Base-by-base conservation (phyloP, 2,329 filamentous ascomycete genomes). In the Ophiostoma quercus region DNA sequence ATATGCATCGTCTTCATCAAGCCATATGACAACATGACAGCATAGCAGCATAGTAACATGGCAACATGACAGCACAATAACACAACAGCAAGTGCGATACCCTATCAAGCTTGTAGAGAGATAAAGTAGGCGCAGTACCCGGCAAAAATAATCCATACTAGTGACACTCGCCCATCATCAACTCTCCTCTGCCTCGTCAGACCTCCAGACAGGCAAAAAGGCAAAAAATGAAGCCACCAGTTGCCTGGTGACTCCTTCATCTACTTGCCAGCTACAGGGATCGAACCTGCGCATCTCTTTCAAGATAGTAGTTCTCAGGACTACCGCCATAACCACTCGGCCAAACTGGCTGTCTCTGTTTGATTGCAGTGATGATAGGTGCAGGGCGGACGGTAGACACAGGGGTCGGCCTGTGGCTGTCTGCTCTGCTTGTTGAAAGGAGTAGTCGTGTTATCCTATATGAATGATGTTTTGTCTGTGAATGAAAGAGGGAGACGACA, bases 311-410 rank as follows among this genome's bases (percentile, higher is more conserved):
- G 73, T 72, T 71, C 73, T 74, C 73, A 74, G 68, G 72, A 73
- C 73, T 73, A 66, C 72, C 72, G 73, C 73, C 73, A 62, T 73
- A 70, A 73, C 71, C 71, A 71, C 72, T 74, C 73, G 73, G 73
- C 73, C 73, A 74, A 74, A 25, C 72, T 73, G 72, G 73, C 37
- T 65, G 62, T 22, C n/a, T 66, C 22, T 37, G 19, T 47, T 47
- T 39, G 47, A 69, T 68, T 57, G 41, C 47, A 62, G 62, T 66
- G 14, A 54, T 63, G 70, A 39, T 34, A 43, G 57, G 37, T 3
- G 25, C 7, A n/a, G 63, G 32, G 63, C 37, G 63, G 67, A 22
- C 11, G 47, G 43, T 25, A 22, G 37, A 67, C 66, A 67, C 51
- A 67, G 66, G 51, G 25, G 16, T 39, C 29, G 68, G 54, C 25